A percentile compares a stretch with the other conserved stretches of the same genome.
phyloP scores from a whole-genome alignment of 139 green algal genomes.

The Tetratostichococcus sp. region DNA sequence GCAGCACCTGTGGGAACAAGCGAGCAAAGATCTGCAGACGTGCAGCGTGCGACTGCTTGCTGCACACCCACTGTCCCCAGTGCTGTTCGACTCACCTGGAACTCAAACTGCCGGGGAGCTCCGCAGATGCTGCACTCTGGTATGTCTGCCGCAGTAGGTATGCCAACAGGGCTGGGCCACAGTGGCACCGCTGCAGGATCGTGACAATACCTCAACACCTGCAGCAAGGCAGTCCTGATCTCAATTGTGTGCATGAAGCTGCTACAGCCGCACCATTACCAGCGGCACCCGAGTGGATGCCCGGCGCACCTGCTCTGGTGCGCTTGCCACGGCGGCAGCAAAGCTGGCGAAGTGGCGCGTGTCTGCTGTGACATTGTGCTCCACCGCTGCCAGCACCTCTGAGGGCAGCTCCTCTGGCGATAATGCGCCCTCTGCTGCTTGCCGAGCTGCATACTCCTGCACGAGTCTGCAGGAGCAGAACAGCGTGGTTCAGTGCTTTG shows the following conservation, averaged over 20 bases:
- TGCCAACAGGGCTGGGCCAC: constrained; percentile 45
- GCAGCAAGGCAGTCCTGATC: not conserved
- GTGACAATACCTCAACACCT: constrained; percentile 78
- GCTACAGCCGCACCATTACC: too few species aligned
- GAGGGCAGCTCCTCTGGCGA: constrained; percentile 59
- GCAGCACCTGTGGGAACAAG: constrained; percentile 46
- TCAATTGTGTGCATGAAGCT: too few species aligned
- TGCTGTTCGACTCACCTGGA: constrained; percentile 56
- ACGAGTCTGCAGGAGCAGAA: constrained; percentile 28
- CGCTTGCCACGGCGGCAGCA: constrained; percentile 26
- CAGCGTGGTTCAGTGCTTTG: too few species aligned
- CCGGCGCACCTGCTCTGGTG: not conserved
- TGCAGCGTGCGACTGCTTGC: too few species aligned
- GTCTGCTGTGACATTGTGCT: constrained; percentile 32
- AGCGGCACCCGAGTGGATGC: too few species aligned
- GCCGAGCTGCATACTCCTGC: constrained; percentile 37
- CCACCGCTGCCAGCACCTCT: constrained; percentile 55
- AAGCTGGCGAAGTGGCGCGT: constrained; percentile 55
- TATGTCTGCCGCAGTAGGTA: constrained; percentile 31
- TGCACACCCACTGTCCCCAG: too few species aligned
- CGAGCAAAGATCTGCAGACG: not conserved
- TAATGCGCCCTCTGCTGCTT: constrained; percentile 48
- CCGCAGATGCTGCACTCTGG: constrained; percentile 60
- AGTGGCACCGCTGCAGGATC: constrained; percentile 52
- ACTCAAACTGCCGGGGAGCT: constrained; percentile 58